phyloP scores from a whole-genome alignment of 176 grass and related monocot genomes.

The Musa itinerans region DNA sequence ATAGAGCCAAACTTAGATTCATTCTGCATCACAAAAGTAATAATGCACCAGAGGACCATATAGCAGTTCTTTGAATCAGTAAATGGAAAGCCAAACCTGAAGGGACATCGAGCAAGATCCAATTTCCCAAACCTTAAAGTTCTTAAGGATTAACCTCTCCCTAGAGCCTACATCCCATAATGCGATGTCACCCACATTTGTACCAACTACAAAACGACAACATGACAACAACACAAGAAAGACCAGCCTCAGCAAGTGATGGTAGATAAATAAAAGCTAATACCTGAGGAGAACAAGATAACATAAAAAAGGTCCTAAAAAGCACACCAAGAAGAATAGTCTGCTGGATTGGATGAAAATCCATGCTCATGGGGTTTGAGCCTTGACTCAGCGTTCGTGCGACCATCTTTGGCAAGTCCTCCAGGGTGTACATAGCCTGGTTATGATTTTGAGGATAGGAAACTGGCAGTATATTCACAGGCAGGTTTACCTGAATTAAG shows the following conservation, averaged over 20 bases:
- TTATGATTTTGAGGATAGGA: slow-evolving; percentile 82
- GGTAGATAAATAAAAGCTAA: background rate
- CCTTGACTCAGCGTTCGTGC: slow-evolving; percentile 65
- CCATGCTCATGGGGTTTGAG: slow-evolving; percentile 93
- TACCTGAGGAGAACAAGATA: slow-evolving; percentile 1
- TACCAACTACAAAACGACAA: slow-evolving; percentile 61
- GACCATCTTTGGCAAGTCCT: slow-evolving; percentile 88
- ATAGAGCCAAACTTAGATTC: slow-evolving; percentile 5
- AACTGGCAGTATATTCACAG: slow-evolving; percentile 66
- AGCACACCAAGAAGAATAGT: slow-evolving; percentile 82
- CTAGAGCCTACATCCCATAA: slow-evolving; percentile 97
- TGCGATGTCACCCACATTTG: slow-evolving; percentile 93
- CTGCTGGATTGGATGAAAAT: slow-evolving; percentile 95
- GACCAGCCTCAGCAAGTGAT: background rate
- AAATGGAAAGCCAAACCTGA: slow-evolving; percentile 51
- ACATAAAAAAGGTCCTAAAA: slow-evolving; percentile 7
- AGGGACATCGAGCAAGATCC: slow-evolving; percentile 59
- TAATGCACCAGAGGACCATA: background rate
- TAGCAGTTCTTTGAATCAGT: background rate
- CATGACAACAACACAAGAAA: background rate
- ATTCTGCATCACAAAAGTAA: background rate
- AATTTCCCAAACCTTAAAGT: slow-evolving; percentile 98
- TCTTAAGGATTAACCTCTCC: slow-evolving; percentile 63
- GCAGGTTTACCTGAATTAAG: slow-evolving; percentile 70
- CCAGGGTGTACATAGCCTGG: slow-evolving; percentile 42